phyloP scores from a whole-genome alignment of 192 early-diverging fungal genomes.

The Gamsiella multidivaricata region DNA sequence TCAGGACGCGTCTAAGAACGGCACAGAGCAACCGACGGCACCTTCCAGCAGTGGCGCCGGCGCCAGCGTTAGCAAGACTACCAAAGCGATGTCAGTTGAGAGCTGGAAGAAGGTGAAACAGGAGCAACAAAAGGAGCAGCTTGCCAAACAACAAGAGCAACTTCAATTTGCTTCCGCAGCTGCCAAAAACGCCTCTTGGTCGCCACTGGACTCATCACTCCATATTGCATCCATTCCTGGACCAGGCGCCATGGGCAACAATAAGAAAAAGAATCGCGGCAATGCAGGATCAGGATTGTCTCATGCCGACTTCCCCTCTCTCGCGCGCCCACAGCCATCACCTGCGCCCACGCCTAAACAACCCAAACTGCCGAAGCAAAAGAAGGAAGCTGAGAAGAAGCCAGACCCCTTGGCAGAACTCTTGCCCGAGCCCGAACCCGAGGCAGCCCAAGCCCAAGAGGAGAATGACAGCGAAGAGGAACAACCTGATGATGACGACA shows the following conservation, averaged over 20 bases:
- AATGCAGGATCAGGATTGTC: constrained; percentile 37
- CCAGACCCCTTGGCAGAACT: not conserved
- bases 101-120: constrained; percentile 41
- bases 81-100: constrained; percentile 34
- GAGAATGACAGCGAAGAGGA: constrained; percentile 11
- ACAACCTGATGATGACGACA: not conserved
- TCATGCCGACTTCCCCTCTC: constrained; percentile 45
- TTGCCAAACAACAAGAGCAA: constrained; percentile 46
- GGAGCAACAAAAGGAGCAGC: constrained; percentile 22
- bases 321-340: constrained; percentile 24
- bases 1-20: too few relatives aligned
- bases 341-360: constrained; percentile 23
- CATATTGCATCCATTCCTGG: constrained; percentile 43
- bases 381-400: constrained; percentile 18
- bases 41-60: not conserved
- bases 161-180: constrained; percentile 44
- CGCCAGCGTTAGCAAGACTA: constrained; percentile 5
- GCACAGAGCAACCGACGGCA: too few relatives aligned
- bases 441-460: constrained; percentile 7
- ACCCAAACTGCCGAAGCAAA: constrained; percentile 34
- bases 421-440: not conserved
- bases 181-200: constrained; percentile 20
- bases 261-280: constrained; percentile 43
- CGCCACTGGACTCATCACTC: constrained; percentile 25
- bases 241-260: constrained; percentile 48